Percentiles rank a stretch among this genome's conserved stretches.
Evolutionary conservation across 1,284 basidiomycete genomes (phyloP).

Genomic region (Laetiporus sulphureus): DNA sequence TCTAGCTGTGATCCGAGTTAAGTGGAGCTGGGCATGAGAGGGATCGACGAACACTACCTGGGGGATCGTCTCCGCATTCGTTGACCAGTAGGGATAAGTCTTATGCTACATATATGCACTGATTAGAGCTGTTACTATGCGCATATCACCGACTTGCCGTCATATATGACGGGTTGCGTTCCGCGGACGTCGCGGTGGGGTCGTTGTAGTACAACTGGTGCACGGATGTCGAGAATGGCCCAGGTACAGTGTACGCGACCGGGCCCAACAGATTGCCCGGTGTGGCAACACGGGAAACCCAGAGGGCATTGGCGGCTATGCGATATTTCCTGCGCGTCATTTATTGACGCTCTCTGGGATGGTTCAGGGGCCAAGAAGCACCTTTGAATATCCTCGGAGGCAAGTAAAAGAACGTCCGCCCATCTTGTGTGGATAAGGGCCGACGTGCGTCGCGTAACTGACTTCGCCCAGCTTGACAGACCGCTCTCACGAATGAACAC

Average conservation of each 20-base stretch:
- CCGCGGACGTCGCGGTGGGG: conserved; percentile 60
- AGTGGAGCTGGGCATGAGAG: neutral
- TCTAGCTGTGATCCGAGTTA: conserved; percentile 33
- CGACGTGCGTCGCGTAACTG: no score
- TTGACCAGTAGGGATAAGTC: conserved; percentile 50
- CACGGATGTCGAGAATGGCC: conserved; percentile 57
- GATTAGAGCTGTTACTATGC: neutral
- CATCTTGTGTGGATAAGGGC: no score
- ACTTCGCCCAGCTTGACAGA: no score
- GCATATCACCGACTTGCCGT: conserved; percentile 49
- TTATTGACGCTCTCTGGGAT: no score
- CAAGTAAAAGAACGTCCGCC: no score
- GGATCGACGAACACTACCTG: conserved; percentile 21
- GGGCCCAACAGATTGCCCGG: no score
- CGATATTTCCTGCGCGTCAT: no score
- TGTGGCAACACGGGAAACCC: no score
- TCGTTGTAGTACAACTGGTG: conserved; percentile 64
- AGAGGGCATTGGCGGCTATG: no score
- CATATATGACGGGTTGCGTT: conserved; percentile 66
- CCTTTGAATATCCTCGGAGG: no score
- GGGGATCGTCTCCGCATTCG: conserved; percentile 52
- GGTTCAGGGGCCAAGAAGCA: no score
- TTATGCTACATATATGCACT: conserved; percentile 35
- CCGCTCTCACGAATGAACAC: no score
- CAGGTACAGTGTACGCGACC: conserved; percentile 50